Base-by-base conservation (phyloP, 257 asterid species). In the Petrea volubilis region DNA sequence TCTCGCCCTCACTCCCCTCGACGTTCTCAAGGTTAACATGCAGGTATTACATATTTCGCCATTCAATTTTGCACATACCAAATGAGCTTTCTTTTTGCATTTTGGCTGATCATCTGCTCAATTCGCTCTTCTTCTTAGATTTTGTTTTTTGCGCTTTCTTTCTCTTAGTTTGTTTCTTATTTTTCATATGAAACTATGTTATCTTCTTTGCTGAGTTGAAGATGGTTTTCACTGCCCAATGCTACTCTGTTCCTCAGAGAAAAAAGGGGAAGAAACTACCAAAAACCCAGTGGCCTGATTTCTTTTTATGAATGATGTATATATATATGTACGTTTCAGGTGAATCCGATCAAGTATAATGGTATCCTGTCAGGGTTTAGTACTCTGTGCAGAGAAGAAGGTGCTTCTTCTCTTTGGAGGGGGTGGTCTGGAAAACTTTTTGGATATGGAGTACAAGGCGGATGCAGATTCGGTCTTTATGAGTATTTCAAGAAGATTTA, bases 391-490 rank as follows among this genome's bases (percentile, higher is more conserved):
- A 78, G 79, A 75, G 92, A 90, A 73, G 87, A 72, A 75, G 96
- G 96, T 31, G 80, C 80, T 41, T 78, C 84, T 59, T 85, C 88
- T 64, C 87, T 90, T 47, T 82, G 94, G 92, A 85, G 89, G 82
- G 96, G 95, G 53, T 90, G 96, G 95, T 85, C 96, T n/a, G 84
- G 92, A 4, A 90, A 87, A 65, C 81, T 87, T 46, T 75, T 90
- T 28, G 96, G 96, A 1, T 90, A 90, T 64, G 92, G 92, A 12
- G 73, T 77, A 36, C 95, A 87, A 78, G 95, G 96, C 14, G 96
- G 92, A 50, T 90, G 83, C 71, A 85, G 68, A 74, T 90, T 87
- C 41, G 91, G 95, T 29, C 87, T 90, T 25, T 90, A 87, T 44
- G 96, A 90, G 66, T 85, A 85, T 73, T 87, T 87, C 80, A 90